phyloP scores from a whole-genome alignment of 2,329 filamentous ascomycete species.

The Fusarium avenaceum region DNA sequence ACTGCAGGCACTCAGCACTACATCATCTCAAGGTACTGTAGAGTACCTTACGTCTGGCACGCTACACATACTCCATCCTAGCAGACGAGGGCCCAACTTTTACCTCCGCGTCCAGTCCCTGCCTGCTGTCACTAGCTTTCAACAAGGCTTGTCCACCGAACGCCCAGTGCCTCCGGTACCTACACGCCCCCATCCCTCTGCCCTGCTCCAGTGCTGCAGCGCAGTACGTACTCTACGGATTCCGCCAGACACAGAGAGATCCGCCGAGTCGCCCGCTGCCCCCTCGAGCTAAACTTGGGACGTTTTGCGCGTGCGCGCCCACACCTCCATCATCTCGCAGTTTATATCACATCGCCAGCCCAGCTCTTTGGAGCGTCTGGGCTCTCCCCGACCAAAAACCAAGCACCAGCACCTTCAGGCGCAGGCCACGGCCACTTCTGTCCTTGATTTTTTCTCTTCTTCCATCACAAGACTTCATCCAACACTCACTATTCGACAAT shows the following conservation, averaged over 20 bases:
- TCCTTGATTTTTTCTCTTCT: constrained; percentile 17
- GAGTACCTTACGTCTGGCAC: constrained; percentile 28
- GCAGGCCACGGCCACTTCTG: constrained; percentile 36
- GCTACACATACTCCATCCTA: constrained; percentile 37
- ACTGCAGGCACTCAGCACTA: constrained; percentile 30
- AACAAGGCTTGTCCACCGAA: constrained; percentile 41
- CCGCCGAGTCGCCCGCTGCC: constrained; percentile 46
- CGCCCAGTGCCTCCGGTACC: constrained; percentile 39
- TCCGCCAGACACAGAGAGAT: constrained; percentile 41
- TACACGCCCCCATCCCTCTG: constrained; percentile 38
- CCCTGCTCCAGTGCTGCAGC: constrained; percentile 10
- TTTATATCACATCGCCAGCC: constrained; percentile 49
- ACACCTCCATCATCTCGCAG: constrained; percentile 49
- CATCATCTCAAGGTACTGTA: constrained; percentile 10
- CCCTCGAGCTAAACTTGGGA: constrained; percentile 46
- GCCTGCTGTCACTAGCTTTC: constrained; percentile 44
- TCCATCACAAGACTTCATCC: constrained; percentile 15
- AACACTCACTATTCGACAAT: constrained; percentile 38
- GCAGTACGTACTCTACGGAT: constrained; percentile 32
- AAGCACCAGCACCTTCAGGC: constrained; percentile 44
- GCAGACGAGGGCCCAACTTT: constrained; percentile 42
- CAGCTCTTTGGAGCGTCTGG: constrained; percentile 47
- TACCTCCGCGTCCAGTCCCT: constrained; percentile 42
- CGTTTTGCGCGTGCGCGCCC: constrained; percentile 48
- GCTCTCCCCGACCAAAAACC: constrained; percentile 42